These are phyloP conservation scores for Saccharomyces hybrid DNA, from an alignment of 1,139 yeast genomes.

Conservation along the genomic window DNA sequence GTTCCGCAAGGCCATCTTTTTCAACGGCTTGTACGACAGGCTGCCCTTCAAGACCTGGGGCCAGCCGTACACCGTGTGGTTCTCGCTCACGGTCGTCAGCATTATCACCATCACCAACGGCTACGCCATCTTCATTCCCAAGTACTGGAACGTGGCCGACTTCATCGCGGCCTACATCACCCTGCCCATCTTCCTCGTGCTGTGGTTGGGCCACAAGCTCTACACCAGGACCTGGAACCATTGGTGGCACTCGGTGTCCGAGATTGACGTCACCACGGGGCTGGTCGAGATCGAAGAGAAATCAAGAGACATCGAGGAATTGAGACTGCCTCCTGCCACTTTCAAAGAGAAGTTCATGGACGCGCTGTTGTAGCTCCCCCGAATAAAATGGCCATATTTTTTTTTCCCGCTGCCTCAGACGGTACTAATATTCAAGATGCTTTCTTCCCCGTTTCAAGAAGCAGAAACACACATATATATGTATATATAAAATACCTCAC, in stretches of 20 bases:
- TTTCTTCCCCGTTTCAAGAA: not conserved
- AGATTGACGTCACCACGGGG: slow-evolving; percentile 29
- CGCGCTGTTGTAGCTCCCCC: slow-evolving; percentile 15
- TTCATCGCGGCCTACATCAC: slow-evolving; percentile 59
- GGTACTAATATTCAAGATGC: not conserved
- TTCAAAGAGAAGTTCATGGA: slow-evolving; percentile 22
- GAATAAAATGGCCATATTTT: no score
- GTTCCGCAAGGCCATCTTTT: slow-evolving; percentile 53
- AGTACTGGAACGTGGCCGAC: slow-evolving; percentile 39
- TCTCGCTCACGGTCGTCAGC: slow-evolving; percentile 38
- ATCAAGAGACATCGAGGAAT: slow-evolving; percentile 19
- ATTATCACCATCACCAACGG: slow-evolving; percentile 51
- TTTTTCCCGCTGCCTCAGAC: not conserved
- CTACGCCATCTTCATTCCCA: slow-evolving; percentile 42
- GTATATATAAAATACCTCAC: no score
- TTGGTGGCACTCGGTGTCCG: slow-evolving; percentile 24
- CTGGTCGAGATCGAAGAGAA: slow-evolving; percentile 25
- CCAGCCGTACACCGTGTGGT: slow-evolving; percentile 47
- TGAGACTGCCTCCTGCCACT: slow-evolving; percentile 17
- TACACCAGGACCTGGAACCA: slow-evolving; percentile 19
- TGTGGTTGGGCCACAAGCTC: slow-evolving; percentile 38
- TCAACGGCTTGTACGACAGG: slow-evolving; percentile 45
- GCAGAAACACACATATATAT: not conserved
- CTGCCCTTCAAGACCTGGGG: slow-evolving; percentile 41
- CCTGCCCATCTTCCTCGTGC: slow-evolving; percentile 44